Evolutionary conservation across 306 rosid species (phyloP).

Genomic region (Rubus idaeus): DNA sequence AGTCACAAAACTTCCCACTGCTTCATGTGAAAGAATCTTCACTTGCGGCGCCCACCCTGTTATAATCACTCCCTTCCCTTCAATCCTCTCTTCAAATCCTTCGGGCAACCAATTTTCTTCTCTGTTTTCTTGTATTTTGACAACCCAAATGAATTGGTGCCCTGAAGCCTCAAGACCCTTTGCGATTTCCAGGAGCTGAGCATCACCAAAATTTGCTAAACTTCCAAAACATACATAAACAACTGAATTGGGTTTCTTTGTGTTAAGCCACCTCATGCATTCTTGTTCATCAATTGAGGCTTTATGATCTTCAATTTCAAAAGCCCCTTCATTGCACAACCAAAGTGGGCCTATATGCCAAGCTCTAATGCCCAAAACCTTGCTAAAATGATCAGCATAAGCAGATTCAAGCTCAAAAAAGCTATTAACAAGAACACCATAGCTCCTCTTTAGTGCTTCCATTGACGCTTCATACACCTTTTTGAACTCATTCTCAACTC

Average conservation of each 20-base stretch:
- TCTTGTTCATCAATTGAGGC: conserved; percentile 24
- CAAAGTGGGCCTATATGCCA: conserved; percentile 72
- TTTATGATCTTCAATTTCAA: conserved; percentile 16
- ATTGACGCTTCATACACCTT: background rate
- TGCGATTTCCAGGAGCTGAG: conserved; percentile 53
- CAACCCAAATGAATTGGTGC: conserved; percentile 37
- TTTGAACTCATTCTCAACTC: background rate
- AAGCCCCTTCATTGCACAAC: conserved; percentile 5
- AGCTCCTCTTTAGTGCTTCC: conserved; percentile 35
- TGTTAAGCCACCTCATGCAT: conserved; percentile 32
- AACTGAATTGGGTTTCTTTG: conserved; percentile 36
- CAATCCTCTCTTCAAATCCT: conserved; percentile 34
- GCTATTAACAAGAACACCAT: conserved; percentile 52
- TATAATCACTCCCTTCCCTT: conserved; percentile 30
- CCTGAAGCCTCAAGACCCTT: conserved; percentile 32
- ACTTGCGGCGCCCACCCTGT: conserved; percentile 44
- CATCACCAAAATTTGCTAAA: conserved; percentile 20
- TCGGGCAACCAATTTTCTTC: conserved; percentile 30
- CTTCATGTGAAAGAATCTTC: conserved; percentile 30
- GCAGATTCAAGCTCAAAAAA: conserved; percentile 54
- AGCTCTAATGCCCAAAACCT: conserved; percentile 35
- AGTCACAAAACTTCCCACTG: conserved; percentile 38
- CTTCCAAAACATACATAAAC: conserved; percentile 57
- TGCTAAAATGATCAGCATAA: conserved; percentile 41
- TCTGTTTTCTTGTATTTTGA: conserved; percentile 3